These are phyloP conservation scores for Xylaria castorea DNA, from an alignment of 495 filamentous ascomycete genomes.

Conservation along the genomic window DNA sequence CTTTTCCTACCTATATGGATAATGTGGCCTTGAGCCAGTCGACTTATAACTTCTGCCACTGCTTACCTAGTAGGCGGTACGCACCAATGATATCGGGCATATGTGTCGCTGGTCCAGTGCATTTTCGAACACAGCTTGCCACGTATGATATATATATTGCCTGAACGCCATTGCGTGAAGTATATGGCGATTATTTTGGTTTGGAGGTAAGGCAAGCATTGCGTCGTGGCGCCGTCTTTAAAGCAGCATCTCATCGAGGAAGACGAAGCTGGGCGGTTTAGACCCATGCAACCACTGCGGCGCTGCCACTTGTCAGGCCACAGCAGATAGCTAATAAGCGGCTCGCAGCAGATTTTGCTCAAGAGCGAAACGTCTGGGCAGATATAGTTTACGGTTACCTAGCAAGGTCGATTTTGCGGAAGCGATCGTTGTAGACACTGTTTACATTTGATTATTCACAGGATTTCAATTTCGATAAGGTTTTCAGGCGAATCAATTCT, in stretches of 20 bases:
- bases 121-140: neutral
- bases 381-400: neutral
- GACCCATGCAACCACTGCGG: neutral
- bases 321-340: neutral
- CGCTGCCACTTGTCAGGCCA: constrained; percentile 12
- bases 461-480: neutral
- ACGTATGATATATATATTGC: neutral
- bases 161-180: neutral
- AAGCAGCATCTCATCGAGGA: neutral
- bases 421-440: neutral
- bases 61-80: neutral
- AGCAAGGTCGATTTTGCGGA: neutral
- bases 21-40: neutral
- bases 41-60: neutral
- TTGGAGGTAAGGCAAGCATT: neutral
- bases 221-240: neutral
- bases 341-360: neutral
- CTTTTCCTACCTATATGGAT: neutral
- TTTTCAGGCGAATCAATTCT: neutral
- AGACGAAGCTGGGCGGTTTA: neutral
- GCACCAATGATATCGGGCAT: neutral
- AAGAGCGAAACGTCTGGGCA: neutral
- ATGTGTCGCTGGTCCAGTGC: neutral
- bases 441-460: neutral
- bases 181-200: neutral